Conservation (phyloP, 2,329 filamentous ascomycete species). For the Helminthosporium solani region DNA sequence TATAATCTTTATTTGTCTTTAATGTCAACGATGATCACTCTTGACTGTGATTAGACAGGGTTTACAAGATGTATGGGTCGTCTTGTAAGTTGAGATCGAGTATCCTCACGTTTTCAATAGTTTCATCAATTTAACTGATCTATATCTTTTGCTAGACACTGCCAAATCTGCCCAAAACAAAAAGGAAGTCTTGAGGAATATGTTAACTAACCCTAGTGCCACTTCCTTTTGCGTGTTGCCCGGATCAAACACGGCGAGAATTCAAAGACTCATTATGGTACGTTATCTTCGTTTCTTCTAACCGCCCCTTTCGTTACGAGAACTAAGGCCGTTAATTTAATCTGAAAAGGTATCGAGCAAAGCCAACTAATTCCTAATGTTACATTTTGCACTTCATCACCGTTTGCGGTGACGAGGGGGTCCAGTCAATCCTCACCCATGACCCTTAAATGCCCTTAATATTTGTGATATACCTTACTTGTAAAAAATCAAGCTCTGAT, state of each 20-base stretch:
- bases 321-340: not conserved
- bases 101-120: no score
- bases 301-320: not conserved
- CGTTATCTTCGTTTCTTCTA: not conserved
- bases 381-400: not conserved
- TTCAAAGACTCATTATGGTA: not conserved
- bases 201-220: not conserved
- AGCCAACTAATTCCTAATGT: not conserved
- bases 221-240: not conserved
- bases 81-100: no score
- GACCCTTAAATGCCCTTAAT: no score
- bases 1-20: no score
- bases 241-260: not conserved
- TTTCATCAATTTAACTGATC: no score
- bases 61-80: no score
- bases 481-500: no score
- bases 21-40: no score
- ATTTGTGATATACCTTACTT: no score
- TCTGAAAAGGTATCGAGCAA: not conserved
- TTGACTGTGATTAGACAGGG: no score
- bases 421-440: no score
- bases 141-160: no score
- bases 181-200: not conserved
- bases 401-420: not conserved
- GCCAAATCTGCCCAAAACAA: not conserved